Conservation (phyloP, 73 alveolate genomes). For the Paramecium pentaurelia region DNA sequence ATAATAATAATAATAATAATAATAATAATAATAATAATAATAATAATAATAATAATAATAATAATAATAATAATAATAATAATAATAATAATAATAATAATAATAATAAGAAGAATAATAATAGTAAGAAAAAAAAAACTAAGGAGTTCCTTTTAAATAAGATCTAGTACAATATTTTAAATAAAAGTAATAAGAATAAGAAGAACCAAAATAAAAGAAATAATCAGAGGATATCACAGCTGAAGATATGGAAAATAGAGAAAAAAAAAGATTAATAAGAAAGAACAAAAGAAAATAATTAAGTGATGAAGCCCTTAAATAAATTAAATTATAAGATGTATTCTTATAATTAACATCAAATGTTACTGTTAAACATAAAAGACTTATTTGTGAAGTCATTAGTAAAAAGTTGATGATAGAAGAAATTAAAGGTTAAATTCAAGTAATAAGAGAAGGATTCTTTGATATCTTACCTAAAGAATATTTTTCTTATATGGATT, state of each 20-base stretch:
- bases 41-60: background rate
- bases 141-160: background rate
- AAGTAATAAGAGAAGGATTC: background rate
- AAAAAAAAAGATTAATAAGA: constrained; percentile 1
- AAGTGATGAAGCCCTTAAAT: background rate
- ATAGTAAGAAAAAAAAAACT: background rate
- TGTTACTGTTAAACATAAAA: background rate
- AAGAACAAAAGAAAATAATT: background rate
- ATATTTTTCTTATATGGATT: background rate
- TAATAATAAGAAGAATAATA: background rate
- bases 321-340: background rate
- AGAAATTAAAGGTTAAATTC: background rate
- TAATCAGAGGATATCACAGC: background rate
- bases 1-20: background rate
- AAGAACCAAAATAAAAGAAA: background rate
- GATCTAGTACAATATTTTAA: background rate
- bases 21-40: background rate
- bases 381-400: background rate
- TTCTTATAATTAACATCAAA: background rate
- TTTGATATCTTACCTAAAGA: constrained; percentile 35
- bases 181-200: background rate
- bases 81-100: background rate
- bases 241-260: background rate
- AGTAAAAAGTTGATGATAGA: background rate
- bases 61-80: background rate